Conservation (phyloP, 164 flowering plant genomes). For the Stephania japonica region DNA sequence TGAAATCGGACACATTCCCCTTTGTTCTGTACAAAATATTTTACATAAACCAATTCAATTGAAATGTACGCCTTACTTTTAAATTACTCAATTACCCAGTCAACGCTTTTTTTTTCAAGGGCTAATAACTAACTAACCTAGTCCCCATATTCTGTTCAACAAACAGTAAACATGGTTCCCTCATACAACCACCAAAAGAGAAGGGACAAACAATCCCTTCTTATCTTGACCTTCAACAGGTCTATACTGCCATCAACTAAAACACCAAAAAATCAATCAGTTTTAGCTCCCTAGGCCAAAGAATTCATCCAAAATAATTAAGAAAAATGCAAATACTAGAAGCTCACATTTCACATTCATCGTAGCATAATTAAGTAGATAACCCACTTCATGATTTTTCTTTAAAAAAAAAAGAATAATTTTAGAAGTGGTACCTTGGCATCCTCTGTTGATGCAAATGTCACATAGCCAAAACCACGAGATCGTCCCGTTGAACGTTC, state of each 20-base stretch:
- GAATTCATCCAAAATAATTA: neutral
- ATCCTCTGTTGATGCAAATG: conserved; percentile 83
- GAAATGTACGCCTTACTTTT: too few relatives aligned
- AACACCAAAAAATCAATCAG: too few relatives aligned
- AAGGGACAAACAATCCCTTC: neutral
- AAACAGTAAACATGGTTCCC: neutral
- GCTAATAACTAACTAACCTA: neutral
- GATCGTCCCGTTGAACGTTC: conserved; percentile 93
- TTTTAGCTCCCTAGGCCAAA: neutral
- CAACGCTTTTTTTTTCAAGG: too few relatives aligned
- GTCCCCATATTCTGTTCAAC: neutral
- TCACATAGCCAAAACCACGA: conserved; percentile 98
- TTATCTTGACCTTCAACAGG: neutral
- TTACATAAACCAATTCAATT: too few relatives aligned
- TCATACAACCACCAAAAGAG: neutral
- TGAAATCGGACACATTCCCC: too few relatives aligned
- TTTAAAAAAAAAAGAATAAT: neutral
- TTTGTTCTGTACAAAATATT: too few relatives aligned
- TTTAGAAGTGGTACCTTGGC: conserved; percentile 62
- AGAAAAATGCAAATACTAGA: neutral
- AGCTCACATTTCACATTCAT: neutral
- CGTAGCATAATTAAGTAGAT: neutral
- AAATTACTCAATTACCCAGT: too few relatives aligned
- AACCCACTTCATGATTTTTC: neutral
- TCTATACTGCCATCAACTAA: neutral